These are phyloP conservation scores for Salvia splendens DNA, from an alignment of 257 asterid species.

Conservation along the genomic window DNA sequence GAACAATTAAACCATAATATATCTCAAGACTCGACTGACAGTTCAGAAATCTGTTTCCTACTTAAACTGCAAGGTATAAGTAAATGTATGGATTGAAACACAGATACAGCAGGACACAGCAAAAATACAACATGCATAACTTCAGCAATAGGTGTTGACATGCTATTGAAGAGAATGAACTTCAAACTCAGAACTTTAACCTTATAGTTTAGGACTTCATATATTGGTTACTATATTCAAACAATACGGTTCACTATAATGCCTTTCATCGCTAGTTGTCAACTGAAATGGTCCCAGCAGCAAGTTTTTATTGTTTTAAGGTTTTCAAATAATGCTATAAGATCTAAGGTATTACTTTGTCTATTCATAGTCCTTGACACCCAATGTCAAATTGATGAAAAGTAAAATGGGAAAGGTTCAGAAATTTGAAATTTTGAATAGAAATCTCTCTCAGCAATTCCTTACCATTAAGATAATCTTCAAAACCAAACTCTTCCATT, in stretches of 20 bases:
- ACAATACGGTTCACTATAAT: not conserved
- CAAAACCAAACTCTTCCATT: constrained; percentile 75
- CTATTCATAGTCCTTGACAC: not conserved
- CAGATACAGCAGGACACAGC: not conserved
- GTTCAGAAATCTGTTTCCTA: constrained; percentile 1
- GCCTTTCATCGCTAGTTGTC: constrained; percentile 4
- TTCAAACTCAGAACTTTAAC: not conserved
- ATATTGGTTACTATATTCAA: not conserved
- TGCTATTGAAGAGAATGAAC: not conserved
- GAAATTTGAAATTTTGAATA: not conserved
- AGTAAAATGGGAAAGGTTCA: not conserved
- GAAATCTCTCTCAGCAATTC: not conserved
- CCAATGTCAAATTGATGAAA: not conserved
- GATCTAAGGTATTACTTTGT: not conserved
- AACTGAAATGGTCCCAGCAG: not conserved
- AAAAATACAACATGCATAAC: not conserved
- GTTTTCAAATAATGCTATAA: not conserved
- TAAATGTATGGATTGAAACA: constrained; percentile 1
- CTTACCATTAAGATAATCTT: constrained; percentile 81
- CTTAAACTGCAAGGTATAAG: not conserved
- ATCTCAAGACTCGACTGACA: not conserved
- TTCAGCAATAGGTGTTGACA: not conserved
- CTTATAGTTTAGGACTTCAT: not conserved
- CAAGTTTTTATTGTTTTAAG: constrained; percentile 9
- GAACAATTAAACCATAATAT: not conserved